Evolutionary conservation across 2,329 filamentous ascomycete species (phyloP), one percentile per base, ranked within the genome.

Genomic region (Fusarium setosum): DNA sequence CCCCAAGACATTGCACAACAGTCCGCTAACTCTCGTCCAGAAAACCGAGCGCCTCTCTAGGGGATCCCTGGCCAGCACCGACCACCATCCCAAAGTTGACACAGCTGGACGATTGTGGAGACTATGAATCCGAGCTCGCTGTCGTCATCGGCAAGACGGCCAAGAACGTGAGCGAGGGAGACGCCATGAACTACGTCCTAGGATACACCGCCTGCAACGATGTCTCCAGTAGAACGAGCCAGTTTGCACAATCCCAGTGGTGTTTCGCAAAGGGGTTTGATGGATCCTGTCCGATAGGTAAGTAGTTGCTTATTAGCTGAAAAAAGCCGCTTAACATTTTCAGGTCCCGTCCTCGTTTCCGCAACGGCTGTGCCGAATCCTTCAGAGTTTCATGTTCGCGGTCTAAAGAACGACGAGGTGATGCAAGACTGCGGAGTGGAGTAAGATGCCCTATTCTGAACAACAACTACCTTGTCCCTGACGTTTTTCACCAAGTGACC

Each of bases 201-300:
- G 88, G 88, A 23, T 91, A 90, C 73, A 88, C 86, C 0, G 82
- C 83, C 18, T 82, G 83, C 67, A 90, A 90, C 75, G 88, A 91
- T 71, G 82, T 90, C 5, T 88, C 86, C 3, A 68, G 64, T 44
- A 59, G 68, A 10, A 66, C 59, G 12, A 59, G 56, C 6, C 67
- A 70, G 40, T 61, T 69, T 18, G 57, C 55, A 18, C 64, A 68
- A 37, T 68, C 64, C 9, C 67, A 70, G 26, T 70, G 67, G 68
- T 66, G 47, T 60, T 88, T 83, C 72, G 86, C 83, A 21, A 88
- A 88, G 74, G 84, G 85, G 0, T 86, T 88, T 55, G 86, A 88
- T 65, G 82, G 82, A 21, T 79, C 82, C 1, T 87, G 84, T 60
- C 86, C 86, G 1, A 74, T 87, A 20, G 69, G 68, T 58, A 38